Conservation (phyloP, 163 green algal genomes). For the Scenedesmus sp. region DNA sequence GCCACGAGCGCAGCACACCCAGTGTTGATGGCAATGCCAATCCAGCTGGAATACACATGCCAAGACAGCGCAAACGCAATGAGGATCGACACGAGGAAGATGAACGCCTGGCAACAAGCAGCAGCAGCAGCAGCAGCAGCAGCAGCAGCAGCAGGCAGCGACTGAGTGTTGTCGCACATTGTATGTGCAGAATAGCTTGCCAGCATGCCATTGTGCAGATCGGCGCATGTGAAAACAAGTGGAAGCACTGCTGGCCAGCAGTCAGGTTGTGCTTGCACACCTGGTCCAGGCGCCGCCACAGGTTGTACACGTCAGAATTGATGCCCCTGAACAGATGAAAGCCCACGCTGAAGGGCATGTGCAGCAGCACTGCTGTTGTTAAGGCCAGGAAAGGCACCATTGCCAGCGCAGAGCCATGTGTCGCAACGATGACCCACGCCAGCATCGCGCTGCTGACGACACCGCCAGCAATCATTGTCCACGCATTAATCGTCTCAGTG, state of each 20-base stretch:
- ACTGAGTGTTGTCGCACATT: not conserved
- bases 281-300: conserved; percentile 45
- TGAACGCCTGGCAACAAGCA: conserved; percentile 40
- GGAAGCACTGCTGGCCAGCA: not conserved
- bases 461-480: conserved; percentile 49
- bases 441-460: conserved; percentile 25
- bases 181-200: not conserved
- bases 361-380: conserved; percentile 41
- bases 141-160: not conserved
- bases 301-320: conserved; percentile 51
- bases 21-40: conserved; percentile 36
- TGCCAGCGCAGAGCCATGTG: not conserved
- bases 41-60: conserved; percentile 40
- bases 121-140: not conserved
- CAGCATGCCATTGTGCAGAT: not conserved
- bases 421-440: not conserved
- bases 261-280: not conserved
- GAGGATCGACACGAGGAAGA: conserved; percentile 52
- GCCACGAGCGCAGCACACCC: conserved; percentile 13
- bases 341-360: conserved; percentile 53
- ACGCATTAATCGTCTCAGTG: conserved; percentile 57
- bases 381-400: conserved; percentile 40
- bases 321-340: conserved; percentile 57
- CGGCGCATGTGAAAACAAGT: not conserved
- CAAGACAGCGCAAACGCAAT: conserved; percentile 45